Evolutionary conservation across 2,329 filamentous ascomycete species (phyloP).

Genomic region (Colletotrichum lindemuthianum): DNA sequence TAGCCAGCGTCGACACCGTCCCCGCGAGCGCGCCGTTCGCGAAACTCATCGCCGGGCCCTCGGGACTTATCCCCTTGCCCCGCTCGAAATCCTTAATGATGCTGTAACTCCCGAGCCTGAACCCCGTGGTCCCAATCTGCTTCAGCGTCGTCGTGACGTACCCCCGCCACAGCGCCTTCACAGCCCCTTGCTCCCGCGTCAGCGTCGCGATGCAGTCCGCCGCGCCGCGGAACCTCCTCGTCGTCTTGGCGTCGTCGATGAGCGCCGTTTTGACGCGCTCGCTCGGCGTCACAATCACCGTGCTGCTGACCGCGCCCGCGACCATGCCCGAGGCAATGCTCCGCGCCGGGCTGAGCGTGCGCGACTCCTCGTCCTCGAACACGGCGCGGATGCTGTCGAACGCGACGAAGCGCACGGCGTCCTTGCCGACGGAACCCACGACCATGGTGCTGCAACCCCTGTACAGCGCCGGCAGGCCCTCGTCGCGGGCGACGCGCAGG

Average conservation of each 20-base stretch:
- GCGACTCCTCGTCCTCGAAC: slow-evolving; percentile 10
- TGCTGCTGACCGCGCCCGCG: slow-evolving; percentile 15
- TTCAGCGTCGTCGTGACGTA: slow-evolving; percentile 26
- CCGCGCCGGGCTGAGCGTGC: slow-evolving; percentile 6
- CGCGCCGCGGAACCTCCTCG: slow-evolving; percentile 9
- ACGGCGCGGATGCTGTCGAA: slow-evolving; percentile 28
- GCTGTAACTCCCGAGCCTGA: slow-evolving; percentile 25
- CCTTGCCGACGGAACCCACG: slow-evolving; percentile 24
- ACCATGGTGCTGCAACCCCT: slow-evolving; percentile 31
- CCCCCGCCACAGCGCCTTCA: slow-evolving; percentile 16
- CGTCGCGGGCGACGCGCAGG: slow-evolving; percentile 21
- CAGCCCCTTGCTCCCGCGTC: slow-evolving; percentile 6
- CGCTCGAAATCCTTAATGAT: slow-evolving; percentile 31
- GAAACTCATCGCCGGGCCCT: slow-evolving; percentile 21
- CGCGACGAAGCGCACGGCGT: slow-evolving; percentile 25
- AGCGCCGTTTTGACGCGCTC: slow-evolving; percentile 28
- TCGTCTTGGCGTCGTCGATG: slow-evolving; percentile 27
- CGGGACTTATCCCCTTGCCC: background rate
- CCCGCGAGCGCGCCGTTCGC: slow-evolving; percentile 25
- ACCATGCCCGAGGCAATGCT: slow-evolving; percentile 27
- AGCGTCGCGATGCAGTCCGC: slow-evolving; percentile 11
- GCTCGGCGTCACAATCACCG: slow-evolving; percentile 24
- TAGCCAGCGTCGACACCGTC: slow-evolving; percentile 20
- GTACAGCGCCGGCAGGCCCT: slow-evolving; percentile 16
- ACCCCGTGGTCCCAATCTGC: slow-evolving; percentile 26